Percentiles rank a stretch among this genome's conserved stretches.
phyloP scores from a whole-genome alignment of 805 yeast species.

The Candida silvicultrix region DNA sequence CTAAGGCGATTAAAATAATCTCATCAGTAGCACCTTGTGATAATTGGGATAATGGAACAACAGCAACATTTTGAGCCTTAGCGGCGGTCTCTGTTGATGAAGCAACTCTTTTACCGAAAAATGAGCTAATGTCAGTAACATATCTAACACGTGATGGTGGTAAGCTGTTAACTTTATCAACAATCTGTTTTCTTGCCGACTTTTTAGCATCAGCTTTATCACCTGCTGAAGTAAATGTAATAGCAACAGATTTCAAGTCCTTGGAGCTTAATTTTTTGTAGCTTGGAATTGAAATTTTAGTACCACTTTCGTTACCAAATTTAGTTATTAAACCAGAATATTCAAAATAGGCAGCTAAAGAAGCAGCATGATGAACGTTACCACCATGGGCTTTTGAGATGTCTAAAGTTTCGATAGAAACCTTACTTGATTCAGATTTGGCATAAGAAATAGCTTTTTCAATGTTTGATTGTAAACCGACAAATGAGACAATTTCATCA shows the following conservation, averaged over 20 bases:
- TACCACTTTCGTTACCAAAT: constrained; percentile 35
- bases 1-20: constrained; percentile 49
- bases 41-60: constrained; percentile 51
- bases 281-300: constrained; percentile 42
- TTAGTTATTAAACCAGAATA: constrained; percentile 40
- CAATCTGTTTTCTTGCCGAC: constrained; percentile 63
- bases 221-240: constrained; percentile 54
- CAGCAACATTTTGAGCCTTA: constrained; percentile 40
- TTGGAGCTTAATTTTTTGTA: constrained; percentile 37
- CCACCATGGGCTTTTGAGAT: constrained; percentile 88
- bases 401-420: constrained; percentile 63
- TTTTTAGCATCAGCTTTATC: constrained; percentile 45
- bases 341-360: constrained; percentile 61
- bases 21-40: constrained; percentile 34
- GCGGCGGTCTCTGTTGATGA: constrained; percentile 34
- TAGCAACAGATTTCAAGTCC: constrained; percentile 37
- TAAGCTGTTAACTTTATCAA: constrained; percentile 63
- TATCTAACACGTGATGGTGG: constrained; percentile 59
- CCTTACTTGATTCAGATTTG: constrained; percentile 50
- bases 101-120: constrained; percentile 44
- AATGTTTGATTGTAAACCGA: constrained; percentile 58
- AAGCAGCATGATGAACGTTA: constrained; percentile 67
- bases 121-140: constrained; percentile 60
- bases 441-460: constrained; percentile 58
- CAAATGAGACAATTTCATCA: constrained; percentile 47